Percentiles rank a stretch among this genome's conserved stretches.
Evolutionary conservation across 1,284 basidiomycete species (phyloP).

Genomic region (Gymnopus androsaceus): DNA sequence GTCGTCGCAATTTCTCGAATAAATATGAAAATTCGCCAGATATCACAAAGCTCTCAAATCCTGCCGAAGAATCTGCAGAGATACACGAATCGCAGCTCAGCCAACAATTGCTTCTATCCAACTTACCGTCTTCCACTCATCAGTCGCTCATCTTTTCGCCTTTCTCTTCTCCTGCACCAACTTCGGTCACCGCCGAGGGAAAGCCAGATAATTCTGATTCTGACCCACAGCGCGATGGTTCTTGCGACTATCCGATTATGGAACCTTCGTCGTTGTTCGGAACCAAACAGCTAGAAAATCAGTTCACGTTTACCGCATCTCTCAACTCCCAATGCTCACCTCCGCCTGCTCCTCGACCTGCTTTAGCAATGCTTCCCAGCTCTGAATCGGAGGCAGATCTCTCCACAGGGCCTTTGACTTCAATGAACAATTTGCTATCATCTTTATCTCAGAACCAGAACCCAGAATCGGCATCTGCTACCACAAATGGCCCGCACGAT

Average conservation of each 20-base stretch:
- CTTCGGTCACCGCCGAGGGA: background rate
- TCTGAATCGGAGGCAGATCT: background rate
- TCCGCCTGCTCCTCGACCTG: constrained; percentile 3
- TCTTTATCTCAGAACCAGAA: constrained; percentile 4
- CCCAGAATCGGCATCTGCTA: background rate
- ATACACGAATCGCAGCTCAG: background rate
- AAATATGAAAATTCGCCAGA: no score
- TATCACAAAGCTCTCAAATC: background rate
- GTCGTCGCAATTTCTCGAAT: background rate
- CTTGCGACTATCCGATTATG: background rate
- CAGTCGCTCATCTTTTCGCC: background rate
- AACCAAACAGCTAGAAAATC: background rate
- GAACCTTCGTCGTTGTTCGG: background rate
- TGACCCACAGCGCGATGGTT: background rate
- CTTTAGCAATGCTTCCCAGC: background rate
- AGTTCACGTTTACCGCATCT: background rate
- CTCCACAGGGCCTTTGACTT: background rate
- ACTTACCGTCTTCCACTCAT: background rate
- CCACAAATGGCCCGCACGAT: background rate
- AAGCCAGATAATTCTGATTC: background rate
- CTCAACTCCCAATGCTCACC: background rate
- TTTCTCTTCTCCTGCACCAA: background rate
- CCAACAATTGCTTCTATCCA: background rate
- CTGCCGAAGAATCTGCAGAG: background rate
- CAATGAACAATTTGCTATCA: constrained; percentile 5